A percentile compares a stretch with the other conserved stretches of the same genome.
Conservation (phyloP, 2,329 filamentous ascomycete species). For the Fusarium brevicatenulatum region DNA sequence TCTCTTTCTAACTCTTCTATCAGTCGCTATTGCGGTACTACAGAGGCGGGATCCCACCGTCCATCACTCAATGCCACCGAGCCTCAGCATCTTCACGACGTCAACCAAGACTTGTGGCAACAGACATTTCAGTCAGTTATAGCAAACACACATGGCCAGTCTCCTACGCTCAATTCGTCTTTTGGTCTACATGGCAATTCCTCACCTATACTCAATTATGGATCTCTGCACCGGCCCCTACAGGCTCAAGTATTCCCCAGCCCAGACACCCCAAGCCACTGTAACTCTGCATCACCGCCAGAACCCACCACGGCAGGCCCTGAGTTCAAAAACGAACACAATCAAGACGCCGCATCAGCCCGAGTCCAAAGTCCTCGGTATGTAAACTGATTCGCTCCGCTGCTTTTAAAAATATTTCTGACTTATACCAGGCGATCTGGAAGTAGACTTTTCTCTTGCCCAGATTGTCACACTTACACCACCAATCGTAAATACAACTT, state of each 20-base stretch:
- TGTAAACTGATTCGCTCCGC: too few species aligned
- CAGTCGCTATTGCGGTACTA: too few species aligned
- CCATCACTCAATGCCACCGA: too few species aligned
- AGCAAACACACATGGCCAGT: neutral
- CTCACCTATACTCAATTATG: too few species aligned
- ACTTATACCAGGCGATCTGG: rapidly evolving
- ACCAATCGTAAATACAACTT: neutral
- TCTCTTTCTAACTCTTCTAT: too few species aligned
- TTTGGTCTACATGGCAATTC: rapidly evolving
- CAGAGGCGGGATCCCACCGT: too few species aligned
- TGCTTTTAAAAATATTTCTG: neutral
- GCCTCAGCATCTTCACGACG: neutral
- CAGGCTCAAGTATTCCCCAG: neutral
- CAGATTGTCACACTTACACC: neutral
- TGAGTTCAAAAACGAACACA: rapidly evolving
- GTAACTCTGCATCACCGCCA: neutral
- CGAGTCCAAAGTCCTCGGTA: neutral
- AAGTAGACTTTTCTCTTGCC: rapidly evolving
- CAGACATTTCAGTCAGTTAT: neutral
- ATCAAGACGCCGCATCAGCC: rapidly evolving
- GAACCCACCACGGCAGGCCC: too few species aligned
- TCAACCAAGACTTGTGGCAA: neutral
- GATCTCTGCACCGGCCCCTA: too few species aligned
- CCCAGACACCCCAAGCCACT: too few species aligned
- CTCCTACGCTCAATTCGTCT: too few species aligned